A percentile compares a stretch with the other conserved stretches of the same genome.
Conservation (phyloP, 768 basidiomycete genomes). For the Dentipellis fragilis region DNA sequence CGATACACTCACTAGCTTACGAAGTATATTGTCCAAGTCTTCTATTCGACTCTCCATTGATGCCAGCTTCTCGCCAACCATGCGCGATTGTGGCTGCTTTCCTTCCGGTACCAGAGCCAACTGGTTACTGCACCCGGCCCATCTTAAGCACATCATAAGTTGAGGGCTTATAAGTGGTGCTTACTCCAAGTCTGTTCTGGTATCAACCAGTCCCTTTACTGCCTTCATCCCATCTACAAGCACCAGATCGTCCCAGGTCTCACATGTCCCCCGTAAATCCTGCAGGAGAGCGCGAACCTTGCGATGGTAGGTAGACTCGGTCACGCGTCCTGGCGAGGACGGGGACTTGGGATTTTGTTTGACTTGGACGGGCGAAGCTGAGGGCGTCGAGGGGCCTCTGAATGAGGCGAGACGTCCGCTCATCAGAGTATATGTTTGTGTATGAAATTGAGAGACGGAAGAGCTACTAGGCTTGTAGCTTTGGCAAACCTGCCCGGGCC, state of each 20-base stretch:
- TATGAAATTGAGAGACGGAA: not conserved
- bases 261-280: constrained; percentile 51
- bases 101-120: constrained; percentile 42
- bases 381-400: constrained; percentile 69
- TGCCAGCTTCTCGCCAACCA: constrained; percentile 57
- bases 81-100: constrained; percentile 41
- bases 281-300: constrained; percentile 59
- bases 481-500: not conserved
- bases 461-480: too few species aligned
- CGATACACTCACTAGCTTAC: constrained; percentile 49
- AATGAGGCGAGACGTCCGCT: constrained; percentile 64
- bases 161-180: constrained; percentile 16
- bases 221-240: constrained; percentile 71
- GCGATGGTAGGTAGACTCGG: constrained; percentile 75
- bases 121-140: constrained; percentile 39
- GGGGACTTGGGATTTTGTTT: constrained; percentile 26
- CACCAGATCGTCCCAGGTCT: constrained; percentile 80
- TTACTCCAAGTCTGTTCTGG: constrained; percentile 80
- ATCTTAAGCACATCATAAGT: too few species aligned
- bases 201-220: constrained; percentile 60
- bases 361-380: constrained; percentile 49
- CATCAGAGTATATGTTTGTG: constrained; percentile 20
- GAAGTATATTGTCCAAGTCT: constrained; percentile 46
- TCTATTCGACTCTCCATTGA: constrained; percentile 57
- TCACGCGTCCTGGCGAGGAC: constrained; percentile 30